phyloP scores from a whole-genome alignment of 2,329 filamentous ascomycete genomes.

The Fusarium falciforme region DNA sequence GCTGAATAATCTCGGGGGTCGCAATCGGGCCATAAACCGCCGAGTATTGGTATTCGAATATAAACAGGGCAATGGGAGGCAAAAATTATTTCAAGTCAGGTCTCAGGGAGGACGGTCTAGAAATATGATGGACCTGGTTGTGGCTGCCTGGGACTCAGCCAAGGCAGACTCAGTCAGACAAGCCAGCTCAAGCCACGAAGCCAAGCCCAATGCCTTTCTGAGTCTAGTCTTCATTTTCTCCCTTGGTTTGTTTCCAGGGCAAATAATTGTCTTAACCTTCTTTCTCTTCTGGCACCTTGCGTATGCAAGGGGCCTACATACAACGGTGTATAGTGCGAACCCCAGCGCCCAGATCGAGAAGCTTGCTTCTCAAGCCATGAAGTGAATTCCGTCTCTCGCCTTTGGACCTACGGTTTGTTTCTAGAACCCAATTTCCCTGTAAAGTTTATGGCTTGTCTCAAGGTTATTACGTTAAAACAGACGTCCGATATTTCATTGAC shows the following conservation, averaged over 20 bases:
- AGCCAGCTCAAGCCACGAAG: not conserved
- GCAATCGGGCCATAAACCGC: not conserved
- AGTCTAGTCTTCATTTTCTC: not conserved
- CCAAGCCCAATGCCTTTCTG: not conserved
- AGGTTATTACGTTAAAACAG: not conserved
- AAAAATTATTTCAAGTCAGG: not conserved
- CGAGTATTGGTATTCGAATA: not conserved
- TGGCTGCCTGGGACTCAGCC: conserved; percentile 14
- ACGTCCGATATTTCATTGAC: not conserved
- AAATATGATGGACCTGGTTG: not conserved
- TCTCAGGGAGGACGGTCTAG: not conserved
- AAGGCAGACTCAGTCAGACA: conserved; percentile 17
- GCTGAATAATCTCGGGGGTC: not conserved
- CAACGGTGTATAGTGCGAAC: not conserved
- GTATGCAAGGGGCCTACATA: not conserved
- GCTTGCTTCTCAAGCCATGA: not conserved
- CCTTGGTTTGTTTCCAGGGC: not conserved
- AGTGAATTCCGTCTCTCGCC: not conserved
- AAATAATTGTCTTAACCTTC: not conserved
- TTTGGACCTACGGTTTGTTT: not conserved
- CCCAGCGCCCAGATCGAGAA: not conserved
- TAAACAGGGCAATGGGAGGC: not conserved
- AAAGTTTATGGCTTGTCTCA: not conserved
- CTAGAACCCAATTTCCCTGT: not conserved
- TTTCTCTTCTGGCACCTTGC: not conserved